Evolutionary conservation across 306 rosid genomes (phyloP).

Genomic region (Leucaena leucocephala): DNA sequence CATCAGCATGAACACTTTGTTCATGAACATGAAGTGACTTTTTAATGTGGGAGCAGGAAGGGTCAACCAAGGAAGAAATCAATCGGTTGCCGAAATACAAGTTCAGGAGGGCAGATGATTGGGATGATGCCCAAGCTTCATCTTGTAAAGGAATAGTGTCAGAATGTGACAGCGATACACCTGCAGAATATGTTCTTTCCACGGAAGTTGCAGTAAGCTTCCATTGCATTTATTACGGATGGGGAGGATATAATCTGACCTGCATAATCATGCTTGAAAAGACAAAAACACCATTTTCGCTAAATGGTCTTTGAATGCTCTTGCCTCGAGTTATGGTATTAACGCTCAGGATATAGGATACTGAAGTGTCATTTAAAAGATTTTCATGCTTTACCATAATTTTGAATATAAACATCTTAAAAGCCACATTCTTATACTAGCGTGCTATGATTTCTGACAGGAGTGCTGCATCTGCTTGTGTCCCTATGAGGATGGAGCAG

Average conservation of each 20-base stretch:
- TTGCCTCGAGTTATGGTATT: not conserved
- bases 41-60: conserved; percentile 64
- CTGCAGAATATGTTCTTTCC: conserved; percentile 54
- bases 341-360: not conserved
- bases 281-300: not conserved
- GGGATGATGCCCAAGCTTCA: conserved; percentile 56
- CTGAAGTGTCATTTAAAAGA: not conserved
- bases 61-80: conserved; percentile 88
- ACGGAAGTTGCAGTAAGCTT: conserved; percentile 79
- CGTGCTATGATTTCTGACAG: conserved; percentile 35
- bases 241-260: not conserved
- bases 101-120: conserved; percentile 42
- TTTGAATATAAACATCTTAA: too few species aligned
- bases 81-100: conserved; percentile 73
- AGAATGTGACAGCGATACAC: conserved; percentile 50
- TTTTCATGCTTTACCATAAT: not conserved
- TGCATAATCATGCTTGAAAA: conserved; percentile 8
- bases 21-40: conserved; percentile 29
- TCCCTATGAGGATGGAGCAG: conserved; percentile 63
- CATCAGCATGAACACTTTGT: not conserved
- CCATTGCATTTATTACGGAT: conserved; percentile 2
- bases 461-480: conserved; percentile 88
- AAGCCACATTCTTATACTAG: too few species aligned
- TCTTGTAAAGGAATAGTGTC: conserved; percentile 65
- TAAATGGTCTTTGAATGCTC: not conserved